Percentiles rank a stretch among this genome's conserved stretches.
Evolutionary conservation across 2,329 filamentous ascomycete species (phyloP).

Genomic region (Drechslera avenae): DNA sequence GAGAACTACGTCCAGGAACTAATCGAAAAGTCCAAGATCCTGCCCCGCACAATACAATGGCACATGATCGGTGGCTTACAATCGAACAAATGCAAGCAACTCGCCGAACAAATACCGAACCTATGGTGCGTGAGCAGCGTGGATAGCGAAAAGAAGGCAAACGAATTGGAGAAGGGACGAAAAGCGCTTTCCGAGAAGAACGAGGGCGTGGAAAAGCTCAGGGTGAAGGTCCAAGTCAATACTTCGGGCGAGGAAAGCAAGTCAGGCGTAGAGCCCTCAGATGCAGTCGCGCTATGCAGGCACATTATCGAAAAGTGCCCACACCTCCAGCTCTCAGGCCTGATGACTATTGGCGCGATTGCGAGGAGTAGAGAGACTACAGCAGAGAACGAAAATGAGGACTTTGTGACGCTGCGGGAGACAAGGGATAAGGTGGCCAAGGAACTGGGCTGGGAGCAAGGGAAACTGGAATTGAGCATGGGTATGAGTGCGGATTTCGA

Average conservation of each 20-base stretch:
- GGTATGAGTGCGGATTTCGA: constrained; percentile 98
- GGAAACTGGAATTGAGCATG: constrained; percentile 89
- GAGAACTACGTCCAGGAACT: constrained; percentile 92
- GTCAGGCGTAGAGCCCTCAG: constrained; percentile 74
- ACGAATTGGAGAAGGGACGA: constrained; percentile 77
- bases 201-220: constrained; percentile 55
- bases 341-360: constrained; percentile 98
- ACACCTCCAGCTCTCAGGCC: constrained; percentile 73
- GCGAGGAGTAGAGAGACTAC: constrained; percentile 75
- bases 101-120: constrained; percentile 82
- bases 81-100: constrained; percentile 86
- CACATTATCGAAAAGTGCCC: constrained; percentile 74
- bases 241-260: constrained; percentile 88
- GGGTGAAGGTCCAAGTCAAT: constrained; percentile 92
- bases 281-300: constrained; percentile 68
- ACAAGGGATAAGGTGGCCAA: constrained; percentile 72
- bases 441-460: constrained; percentile 61
- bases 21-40: constrained; percentile 77
- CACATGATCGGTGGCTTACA: constrained; percentile 97
- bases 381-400: constrained; percentile 85
- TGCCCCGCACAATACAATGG: constrained; percentile 81
- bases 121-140: constrained; percentile 92
- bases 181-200: constrained; percentile 57
- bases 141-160: constrained; percentile 85
- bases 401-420: constrained; percentile 73